phyloP scores from a whole-genome alignment of 495 filamentous ascomycete genomes.

The Aspergillus indologenus region DNA sequence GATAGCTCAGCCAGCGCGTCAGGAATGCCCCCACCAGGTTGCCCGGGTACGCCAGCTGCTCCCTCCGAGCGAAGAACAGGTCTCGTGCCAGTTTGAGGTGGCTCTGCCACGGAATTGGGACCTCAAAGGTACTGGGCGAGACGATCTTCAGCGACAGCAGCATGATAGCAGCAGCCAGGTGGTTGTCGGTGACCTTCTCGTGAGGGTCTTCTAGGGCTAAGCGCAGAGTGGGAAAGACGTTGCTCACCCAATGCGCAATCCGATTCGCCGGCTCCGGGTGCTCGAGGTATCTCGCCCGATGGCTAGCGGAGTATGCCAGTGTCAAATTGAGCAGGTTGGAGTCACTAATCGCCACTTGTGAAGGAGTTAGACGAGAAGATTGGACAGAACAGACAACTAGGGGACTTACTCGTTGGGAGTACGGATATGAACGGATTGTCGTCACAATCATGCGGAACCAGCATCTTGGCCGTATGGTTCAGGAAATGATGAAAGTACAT shows the following conservation, averaged over 20 bases:
- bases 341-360: conserved; percentile 62
- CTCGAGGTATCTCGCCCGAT: conserved; percentile 71
- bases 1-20: conserved; percentile 82
- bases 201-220: conserved; percentile 55
- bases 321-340: conserved; percentile 71
- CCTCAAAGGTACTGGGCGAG: conserved; percentile 74
- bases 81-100: conserved; percentile 74
- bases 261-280: conserved; percentile 74
- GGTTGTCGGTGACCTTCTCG: conserved; percentile 67
- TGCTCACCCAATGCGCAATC: conserved; percentile 74
- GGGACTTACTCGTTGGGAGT: conserved; percentile 61
- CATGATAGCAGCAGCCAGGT: conserved; percentile 83
- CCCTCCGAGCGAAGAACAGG: conserved; percentile 66
- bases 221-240: conserved; percentile 72
- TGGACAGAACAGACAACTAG: background rate
- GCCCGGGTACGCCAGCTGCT: conserved; percentile 47
- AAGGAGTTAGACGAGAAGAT: conserved; percentile 3
- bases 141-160: conserved; percentile 83
- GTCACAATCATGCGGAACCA: conserved; percentile 73
- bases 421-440: conserved; percentile 72
- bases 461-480: conserved; percentile 71
- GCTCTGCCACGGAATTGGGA: conserved; percentile 70
- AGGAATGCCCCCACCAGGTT: conserved; percentile 76
- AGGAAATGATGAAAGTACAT: conserved; percentile 77
- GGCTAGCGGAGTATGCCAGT: conserved; percentile 78